A percentile compares a stretch with the other conserved stretches of the same genome.
These are phyloP conservation scores for Globisporangium uncinulatum DNA, from an alignment of 352 stramenopile genomes.

Conservation along the genomic window DNA sequence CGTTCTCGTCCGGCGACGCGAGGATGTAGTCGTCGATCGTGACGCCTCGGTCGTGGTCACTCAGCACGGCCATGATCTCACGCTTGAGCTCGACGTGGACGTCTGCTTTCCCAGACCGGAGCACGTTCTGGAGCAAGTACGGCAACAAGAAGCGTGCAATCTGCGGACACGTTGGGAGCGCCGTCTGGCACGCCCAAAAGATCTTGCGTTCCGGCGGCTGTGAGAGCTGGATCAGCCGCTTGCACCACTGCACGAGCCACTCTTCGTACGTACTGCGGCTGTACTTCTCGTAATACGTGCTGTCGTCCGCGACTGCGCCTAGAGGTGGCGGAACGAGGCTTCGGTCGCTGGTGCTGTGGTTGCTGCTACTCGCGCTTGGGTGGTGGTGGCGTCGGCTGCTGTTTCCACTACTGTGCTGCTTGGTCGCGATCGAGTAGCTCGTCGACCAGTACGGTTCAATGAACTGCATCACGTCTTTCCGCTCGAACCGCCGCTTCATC, in stretches of 20 bases:
- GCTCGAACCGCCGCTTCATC: conserved; percentile 81
- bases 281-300: conserved; percentile 75
- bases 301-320: conserved; percentile 21
- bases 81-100: conserved; percentile 70
- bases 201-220: conserved; percentile 83
- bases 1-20: conserved; percentile 21
- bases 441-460: conserved; percentile 88
- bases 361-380: too few species aligned
- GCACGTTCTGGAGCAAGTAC: conserved; percentile 84
- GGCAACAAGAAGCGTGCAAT: conserved; percentile 76
- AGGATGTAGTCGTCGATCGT: conserved; percentile 47
- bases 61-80: conserved; percentile 78
- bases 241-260: conserved; percentile 78
- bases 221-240: conserved; percentile 66
- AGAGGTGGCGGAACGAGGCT: conserved; percentile 8
- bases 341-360: conserved; percentile 7
- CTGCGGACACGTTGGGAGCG: conserved; percentile 61
- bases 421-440: conserved; percentile 52
- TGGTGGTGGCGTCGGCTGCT: background rate
- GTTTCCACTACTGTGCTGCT: conserved; percentile 11
- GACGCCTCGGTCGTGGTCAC: conserved; percentile 57
- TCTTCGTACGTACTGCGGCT: conserved; percentile 63
- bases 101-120: conserved; percentile 54
- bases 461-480: conserved; percentile 82
- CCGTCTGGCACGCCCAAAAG: conserved; percentile 60